Conservation (phyloP, 148 eudicot genomes). For the Simmondsia chinensis region DNA sequence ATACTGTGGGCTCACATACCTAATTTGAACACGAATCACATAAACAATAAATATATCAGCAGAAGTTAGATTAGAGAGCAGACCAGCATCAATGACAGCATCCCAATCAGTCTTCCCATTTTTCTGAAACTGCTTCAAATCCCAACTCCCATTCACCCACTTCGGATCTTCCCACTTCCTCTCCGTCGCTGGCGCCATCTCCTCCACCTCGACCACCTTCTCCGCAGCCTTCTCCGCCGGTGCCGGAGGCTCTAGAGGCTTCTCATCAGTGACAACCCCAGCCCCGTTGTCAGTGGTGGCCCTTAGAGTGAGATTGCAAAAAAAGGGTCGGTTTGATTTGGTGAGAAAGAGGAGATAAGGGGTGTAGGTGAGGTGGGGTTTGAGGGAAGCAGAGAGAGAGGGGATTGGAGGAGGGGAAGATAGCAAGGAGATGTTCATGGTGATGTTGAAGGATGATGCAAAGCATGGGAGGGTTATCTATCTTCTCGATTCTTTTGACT, state of each 20-base stretch:
- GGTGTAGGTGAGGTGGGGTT: constrained; percentile 30
- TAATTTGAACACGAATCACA: too few species aligned
- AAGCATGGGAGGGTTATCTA: neutral
- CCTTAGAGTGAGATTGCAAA: constrained; percentile 9
- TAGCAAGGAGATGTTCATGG: constrained; percentile 58
- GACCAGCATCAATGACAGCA: constrained; percentile 95
- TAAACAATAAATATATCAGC: too few species aligned
- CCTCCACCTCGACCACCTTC: constrained; percentile 16
- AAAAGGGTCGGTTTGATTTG: constrained; percentile 26
- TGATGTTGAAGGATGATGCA: neutral
- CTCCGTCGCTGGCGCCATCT: constrained; percentile 7
- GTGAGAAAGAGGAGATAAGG: constrained; percentile 17
- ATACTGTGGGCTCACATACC: too few species aligned
- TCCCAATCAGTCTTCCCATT: constrained; percentile 78
- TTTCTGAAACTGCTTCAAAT: constrained; percentile 59
- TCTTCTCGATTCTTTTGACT: too few species aligned
- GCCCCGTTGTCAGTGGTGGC: constrained; percentile 53
- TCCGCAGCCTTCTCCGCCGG: constrained; percentile 7
- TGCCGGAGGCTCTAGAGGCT: constrained; percentile 22
- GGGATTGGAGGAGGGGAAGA: constrained; percentile 38
- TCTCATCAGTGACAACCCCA: constrained; percentile 21
- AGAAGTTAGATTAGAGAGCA: neutral
- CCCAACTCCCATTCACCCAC: constrained; percentile 92
- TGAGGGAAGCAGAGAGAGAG: constrained; percentile 20
- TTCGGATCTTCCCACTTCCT: constrained; percentile 43